Conservation (phyloP, 2,329 filamentous ascomycete genomes). For the Pyrenochaeta sp. region DNA sequence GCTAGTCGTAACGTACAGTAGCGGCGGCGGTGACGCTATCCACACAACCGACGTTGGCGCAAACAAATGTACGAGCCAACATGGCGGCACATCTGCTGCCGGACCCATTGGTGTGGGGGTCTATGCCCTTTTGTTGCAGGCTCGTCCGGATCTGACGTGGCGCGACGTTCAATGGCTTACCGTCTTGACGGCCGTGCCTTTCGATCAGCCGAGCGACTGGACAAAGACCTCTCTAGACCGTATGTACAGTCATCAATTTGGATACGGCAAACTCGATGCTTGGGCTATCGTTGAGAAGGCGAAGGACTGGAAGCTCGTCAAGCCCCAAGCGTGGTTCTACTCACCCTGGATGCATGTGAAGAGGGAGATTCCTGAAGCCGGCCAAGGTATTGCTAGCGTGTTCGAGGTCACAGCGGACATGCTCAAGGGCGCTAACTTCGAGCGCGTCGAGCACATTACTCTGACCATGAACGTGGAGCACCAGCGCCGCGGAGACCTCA, state of each 20-base stretch:
- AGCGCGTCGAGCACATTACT: conserved; percentile 90
- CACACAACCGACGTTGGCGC: conserved; percentile 94
- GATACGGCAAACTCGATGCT: conserved; percentile 93
- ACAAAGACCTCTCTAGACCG: conserved; percentile 81
- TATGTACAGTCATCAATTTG: conserved; percentile 92
- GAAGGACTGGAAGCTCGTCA: conserved; percentile 85
- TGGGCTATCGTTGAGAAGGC: conserved; percentile 85
- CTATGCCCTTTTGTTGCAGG: conserved; percentile 84
- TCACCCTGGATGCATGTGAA: conserved; percentile 95
- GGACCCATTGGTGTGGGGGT: conserved; percentile 92
- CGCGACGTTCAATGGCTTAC: conserved; percentile 93
- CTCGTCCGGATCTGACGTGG: conserved; percentile 89
- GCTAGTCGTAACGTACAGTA: conserved; percentile 95
- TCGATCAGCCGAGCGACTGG: conserved; percentile 83
- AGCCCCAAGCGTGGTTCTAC: conserved; percentile 94
- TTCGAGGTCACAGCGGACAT: conserved; percentile 85
- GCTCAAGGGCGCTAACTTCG: conserved; percentile 83
- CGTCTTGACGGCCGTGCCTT: conserved; percentile 81
- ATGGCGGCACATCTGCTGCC: conserved; percentile 95
- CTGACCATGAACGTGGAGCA: conserved; percentile 97
- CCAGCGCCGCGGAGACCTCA: conserved; percentile 85
- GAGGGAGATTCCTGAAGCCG: conserved; percentile 83
- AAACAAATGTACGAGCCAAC: conserved; percentile 79
- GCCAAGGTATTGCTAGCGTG: conserved; percentile 77
- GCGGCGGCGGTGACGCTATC: conserved; percentile 86